Conservation (phyloP, 208 protist genomes). For the Crithidia acanthocephali region DNA sequence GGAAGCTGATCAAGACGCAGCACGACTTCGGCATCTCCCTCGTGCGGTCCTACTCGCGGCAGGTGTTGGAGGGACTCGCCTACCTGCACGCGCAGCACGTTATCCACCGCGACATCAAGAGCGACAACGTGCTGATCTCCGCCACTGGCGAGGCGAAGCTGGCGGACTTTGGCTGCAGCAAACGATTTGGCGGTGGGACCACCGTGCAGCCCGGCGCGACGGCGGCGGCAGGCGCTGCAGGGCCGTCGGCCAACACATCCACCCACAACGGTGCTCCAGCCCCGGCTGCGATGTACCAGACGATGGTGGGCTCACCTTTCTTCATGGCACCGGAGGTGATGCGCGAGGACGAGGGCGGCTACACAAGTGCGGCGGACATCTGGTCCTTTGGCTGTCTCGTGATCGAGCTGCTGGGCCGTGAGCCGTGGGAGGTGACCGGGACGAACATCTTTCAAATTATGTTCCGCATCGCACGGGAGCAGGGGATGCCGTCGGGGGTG, state of each 20-base stretch:
- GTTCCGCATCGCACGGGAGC: slow-evolving; percentile 75
- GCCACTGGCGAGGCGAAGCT: slow-evolving; percentile 92
- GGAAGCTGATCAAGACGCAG: slow-evolving; percentile 73
- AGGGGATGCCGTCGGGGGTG: slow-evolving; percentile 75
- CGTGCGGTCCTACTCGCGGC: slow-evolving; percentile 83
- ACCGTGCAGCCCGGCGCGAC: slow-evolving; percentile 17
- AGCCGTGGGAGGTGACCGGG: slow-evolving; percentile 65
- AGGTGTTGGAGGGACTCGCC: slow-evolving; percentile 85
- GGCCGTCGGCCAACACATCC: not conserved
- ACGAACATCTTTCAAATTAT: slow-evolving; percentile 83
- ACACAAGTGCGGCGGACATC: slow-evolving; percentile 80
- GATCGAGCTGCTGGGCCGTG: slow-evolving; percentile 84
- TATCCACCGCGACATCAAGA: slow-evolving; percentile 92
- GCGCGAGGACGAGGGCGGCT: slow-evolving; percentile 51
- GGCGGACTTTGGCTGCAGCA: slow-evolving; percentile 95
- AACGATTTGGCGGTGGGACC: slow-evolving; percentile 71
- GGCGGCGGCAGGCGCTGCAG: not conserved
- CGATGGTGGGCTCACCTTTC: slow-evolving; percentile 83
- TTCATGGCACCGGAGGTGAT: slow-evolving; percentile 94
- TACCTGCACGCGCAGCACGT: slow-evolving; percentile 88
- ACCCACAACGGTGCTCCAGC: slow-evolving; percentile 3
- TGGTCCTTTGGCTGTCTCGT: slow-evolving; percentile 91
- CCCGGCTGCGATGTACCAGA: slow-evolving; percentile 57
- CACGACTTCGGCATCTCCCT: slow-evolving; percentile 75
- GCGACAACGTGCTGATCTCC: slow-evolving; percentile 92